Conservation (phyloP, 768 basidiomycete species). For the Lentinula guzmanii region DNA sequence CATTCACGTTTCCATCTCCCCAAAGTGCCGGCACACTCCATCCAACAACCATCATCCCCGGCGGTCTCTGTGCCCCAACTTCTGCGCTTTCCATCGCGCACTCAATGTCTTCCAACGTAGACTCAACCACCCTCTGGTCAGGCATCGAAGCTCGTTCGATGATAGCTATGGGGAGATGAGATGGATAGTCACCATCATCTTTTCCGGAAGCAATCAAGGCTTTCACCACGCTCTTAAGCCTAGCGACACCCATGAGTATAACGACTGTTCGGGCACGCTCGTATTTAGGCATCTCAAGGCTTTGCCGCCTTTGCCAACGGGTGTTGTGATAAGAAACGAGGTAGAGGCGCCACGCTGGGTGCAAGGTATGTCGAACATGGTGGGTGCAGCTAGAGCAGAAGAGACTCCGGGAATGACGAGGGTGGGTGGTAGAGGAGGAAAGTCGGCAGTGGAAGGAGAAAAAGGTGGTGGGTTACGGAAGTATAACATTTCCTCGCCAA, state of each 20-base stretch:
- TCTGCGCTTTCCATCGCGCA: conserved; percentile 54
- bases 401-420: conserved; percentile 86
- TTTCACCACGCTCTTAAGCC: conserved; percentile 65
- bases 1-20: conserved; percentile 60
- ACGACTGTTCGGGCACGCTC: conserved; percentile 75
- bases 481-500: conserved; percentile 91
- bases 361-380: conserved; percentile 86
- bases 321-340: conserved; percentile 85
- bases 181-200: conserved; percentile 57
- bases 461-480: conserved; percentile 57
- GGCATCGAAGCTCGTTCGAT: conserved; percentile 93
- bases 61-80: conserved; percentile 84
- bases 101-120: conserved; percentile 70
- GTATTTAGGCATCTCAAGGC: conserved; percentile 86
- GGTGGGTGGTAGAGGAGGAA: conserved; percentile 61
- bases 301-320: conserved; percentile 84
- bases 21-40: conserved; percentile 84
- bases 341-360: conserved; percentile 96
- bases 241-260: conserved; percentile 93
- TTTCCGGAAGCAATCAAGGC: conserved; percentile 36
- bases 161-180: conserved; percentile 79
- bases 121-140: conserved; percentile 81
- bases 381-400: conserved; percentile 86
- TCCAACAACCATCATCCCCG: conserved; percentile 94
- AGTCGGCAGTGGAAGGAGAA: not conserved